A percentile compares a stretch with the other conserved stretches of the same genome.
phyloP scores from a whole-genome alignment of 345 rosid genomes.

The Brassica rapa region DNA sequence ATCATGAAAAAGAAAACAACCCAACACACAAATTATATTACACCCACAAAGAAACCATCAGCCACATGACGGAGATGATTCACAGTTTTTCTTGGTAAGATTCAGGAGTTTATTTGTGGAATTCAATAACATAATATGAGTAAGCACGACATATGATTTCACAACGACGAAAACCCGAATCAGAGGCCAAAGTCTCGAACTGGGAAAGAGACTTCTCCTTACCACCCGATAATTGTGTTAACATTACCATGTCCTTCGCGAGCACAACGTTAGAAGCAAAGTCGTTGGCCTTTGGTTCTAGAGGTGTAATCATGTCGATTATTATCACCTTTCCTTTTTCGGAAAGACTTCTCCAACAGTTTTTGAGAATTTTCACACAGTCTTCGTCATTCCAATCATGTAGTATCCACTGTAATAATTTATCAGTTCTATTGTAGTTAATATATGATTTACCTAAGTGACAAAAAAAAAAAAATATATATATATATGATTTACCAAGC shows the following conservation, averaged over 20 bases:
- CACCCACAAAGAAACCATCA: not conserved
- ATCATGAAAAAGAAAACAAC: not conserved
- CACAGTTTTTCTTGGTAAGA: not conserved
- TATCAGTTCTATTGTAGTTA: not conserved
- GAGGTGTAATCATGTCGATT: not conserved
- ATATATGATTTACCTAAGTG: not conserved
- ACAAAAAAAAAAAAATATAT: not conserved
- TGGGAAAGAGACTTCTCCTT: conserved; percentile 7
- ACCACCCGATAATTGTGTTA: conserved; percentile 30
- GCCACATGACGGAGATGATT: not conserved
- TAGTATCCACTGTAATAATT: conserved; percentile 12
- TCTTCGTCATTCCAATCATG: conserved; percentile 32
- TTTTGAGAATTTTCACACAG: conserved; percentile 21
- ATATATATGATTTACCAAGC: too few relatives aligned
- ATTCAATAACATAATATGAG: conserved; percentile 20
- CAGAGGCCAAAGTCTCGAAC: not conserved
- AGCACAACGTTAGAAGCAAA: conserved; percentile 10
- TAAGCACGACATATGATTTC: conserved; percentile 15
- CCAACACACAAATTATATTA: not conserved
- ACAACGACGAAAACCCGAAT: conserved; percentile 15
- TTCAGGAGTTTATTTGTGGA: not conserved
- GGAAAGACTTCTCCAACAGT: conserved; percentile 24
- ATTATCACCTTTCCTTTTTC: conserved; percentile 4
- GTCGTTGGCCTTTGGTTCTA: conserved; percentile 5
- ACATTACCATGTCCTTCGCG: conserved; percentile 16